Evolutionary conservation across 2,329 filamentous ascomycete genomes (phyloP), one percentile per base, ranked within the genome.

Genomic region (Cordyceps farinosa): DNA sequence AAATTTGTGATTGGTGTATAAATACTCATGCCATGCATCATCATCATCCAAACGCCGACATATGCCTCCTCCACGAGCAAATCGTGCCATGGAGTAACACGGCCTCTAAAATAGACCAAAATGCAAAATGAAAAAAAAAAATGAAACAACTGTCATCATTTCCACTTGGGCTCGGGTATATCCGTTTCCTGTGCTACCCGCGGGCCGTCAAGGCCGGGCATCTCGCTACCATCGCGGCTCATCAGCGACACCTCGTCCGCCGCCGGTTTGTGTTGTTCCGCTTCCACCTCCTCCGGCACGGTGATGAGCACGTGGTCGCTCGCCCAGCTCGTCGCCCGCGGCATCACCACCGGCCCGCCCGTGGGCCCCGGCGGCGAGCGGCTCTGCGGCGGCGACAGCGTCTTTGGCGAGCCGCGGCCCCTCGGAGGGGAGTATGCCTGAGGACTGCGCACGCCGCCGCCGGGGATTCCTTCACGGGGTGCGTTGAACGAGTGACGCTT

Each of bases 281-380:
- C 57, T 13, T 65, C 61, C 7, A 70, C 76, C 67, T 76, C 76
- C 66, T 78, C 78, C 2, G 76, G 76, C 29, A 78, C 76, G 4
- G 74, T 69, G 5, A 75, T 73, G n/a, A 78, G 69, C 2, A 72
- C 71, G 47, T 74, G 70, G 56, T 78, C 77, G 50, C 73, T 78
- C 6, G 66, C 69, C 70, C 73, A 77, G 69, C 77, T 79, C 13
- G 68, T 64, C 1, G 69, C 68, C 17, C 76, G 71, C 8, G 69
- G 70, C 51, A 70, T 66, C 47, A 67, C 75, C 13, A 67, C 75
- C 13, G 66, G 55, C 15, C 69, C 72, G 29, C 61, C 65, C 11
- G 63, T 47, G 2, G 48, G 36, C 9, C 58, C 34, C 11, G 64
- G 15, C 6, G 65, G 72, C 72, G 3, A 74, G 62, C 1, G 68